Conservation (phyloP, 345 rosid species). For the Eucalyptus marginata region DNA sequence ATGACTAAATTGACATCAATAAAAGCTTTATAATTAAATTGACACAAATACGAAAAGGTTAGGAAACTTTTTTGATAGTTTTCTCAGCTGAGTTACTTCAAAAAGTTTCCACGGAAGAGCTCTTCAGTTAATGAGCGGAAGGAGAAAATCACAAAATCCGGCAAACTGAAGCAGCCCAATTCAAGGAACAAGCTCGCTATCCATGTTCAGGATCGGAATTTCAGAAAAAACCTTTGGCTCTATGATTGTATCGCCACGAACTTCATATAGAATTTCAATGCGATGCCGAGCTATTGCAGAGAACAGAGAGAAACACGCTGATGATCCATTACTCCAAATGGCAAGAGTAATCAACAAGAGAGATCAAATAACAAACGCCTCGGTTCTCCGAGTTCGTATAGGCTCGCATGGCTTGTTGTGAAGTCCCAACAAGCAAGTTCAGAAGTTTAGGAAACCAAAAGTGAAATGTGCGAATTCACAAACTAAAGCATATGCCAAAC, state of each 20-base stretch:
- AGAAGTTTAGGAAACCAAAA: not conserved
- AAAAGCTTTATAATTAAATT: rapidly evolving
- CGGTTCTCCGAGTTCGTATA: not conserved
- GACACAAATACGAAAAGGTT: rapidly evolving
- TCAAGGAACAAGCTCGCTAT: not conserved
- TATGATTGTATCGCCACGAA: not conserved
- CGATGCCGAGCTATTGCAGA: too few relatives aligned
- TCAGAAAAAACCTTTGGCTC: not conserved
- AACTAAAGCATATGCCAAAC: not conserved
- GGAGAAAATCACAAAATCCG: not conserved
- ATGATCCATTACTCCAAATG: not conserved
- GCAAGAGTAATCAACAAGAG: not conserved
- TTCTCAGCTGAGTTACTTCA: too few relatives aligned
- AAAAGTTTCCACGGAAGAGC: too few relatives aligned
- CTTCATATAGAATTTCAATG: too few relatives aligned
- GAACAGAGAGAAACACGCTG: not conserved
- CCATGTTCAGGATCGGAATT: not conserved
- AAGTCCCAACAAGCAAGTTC: not conserved
- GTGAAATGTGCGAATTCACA: not conserved
- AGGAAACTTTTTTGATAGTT: rapidly evolving
- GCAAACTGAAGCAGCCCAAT: not conserved
- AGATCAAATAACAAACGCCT: not conserved
- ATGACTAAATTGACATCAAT: rapidly evolving
- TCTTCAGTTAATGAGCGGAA: not conserved
- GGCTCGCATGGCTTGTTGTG: not conserved